Evolutionary conservation across 2,329 filamentous ascomycete genomes (phyloP).

Genomic region (Nemania bipapillata): DNA sequence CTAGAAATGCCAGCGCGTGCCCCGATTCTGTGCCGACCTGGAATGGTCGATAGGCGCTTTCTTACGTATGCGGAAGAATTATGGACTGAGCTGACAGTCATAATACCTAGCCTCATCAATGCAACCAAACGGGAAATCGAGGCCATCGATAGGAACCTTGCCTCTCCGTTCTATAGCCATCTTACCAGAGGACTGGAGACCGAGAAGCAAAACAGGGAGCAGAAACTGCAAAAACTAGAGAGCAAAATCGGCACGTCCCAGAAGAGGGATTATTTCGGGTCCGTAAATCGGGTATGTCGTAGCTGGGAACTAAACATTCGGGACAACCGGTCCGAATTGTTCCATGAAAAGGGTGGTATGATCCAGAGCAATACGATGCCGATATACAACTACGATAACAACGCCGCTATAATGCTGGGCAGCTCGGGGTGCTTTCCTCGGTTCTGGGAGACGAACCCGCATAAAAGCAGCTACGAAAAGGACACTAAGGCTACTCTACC

Average conservation of each 20-base stretch:
- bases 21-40: background rate
- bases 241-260: no score
- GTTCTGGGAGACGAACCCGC: no score
- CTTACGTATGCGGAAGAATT: background rate
- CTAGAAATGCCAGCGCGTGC: background rate
- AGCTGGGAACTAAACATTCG: constrained; percentile 31
- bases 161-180: no score
- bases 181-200: no score
- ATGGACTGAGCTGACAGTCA: background rate
- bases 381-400: background rate
- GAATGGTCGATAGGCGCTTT: background rate
- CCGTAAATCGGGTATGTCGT: background rate
- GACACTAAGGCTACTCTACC: no score
- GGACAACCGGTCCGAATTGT: constrained; percentile 5
- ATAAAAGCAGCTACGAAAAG: no score
- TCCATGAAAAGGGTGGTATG: background rate
- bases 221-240: background rate
- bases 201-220: no score
- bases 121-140: background rate
- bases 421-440: constrained; percentile 2
- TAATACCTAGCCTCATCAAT: background rate
- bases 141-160: background rate
- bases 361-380: background rate
- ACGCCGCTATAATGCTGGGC: constrained; percentile 21
- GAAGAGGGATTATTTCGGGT: background rate